Percentiles rank a stretch among this genome's conserved stretches.
These are phyloP conservation scores for Mycena albidolilacea DNA, from an alignment of 768 basidiomycete genomes.

Conservation along the genomic window DNA sequence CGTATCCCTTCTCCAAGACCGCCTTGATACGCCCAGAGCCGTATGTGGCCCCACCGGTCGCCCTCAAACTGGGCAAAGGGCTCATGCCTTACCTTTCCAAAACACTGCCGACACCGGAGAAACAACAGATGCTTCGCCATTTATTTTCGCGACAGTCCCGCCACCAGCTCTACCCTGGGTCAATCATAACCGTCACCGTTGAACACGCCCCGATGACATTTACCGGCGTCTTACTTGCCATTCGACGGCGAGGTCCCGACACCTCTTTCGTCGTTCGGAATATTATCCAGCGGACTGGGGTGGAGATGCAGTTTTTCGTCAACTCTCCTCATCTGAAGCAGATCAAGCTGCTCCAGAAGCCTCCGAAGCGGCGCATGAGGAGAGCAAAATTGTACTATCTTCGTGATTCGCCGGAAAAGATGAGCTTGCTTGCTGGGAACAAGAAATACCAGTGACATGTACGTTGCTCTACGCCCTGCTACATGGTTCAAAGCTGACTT, in stretches of 20 bases:
- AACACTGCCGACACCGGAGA: constrained; percentile 76
- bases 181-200: constrained; percentile 86
- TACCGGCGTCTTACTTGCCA: constrained; percentile 89
- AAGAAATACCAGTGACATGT: constrained; percentile 49
- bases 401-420: constrained; percentile 87
- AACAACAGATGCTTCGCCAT: constrained; percentile 75
- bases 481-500: neutral
- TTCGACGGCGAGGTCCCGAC: constrained; percentile 87
- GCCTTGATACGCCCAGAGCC: constrained; percentile 69
- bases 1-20: constrained; percentile 83
- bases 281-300: constrained; percentile 90
- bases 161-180: constrained; percentile 82
- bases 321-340: constrained; percentile 91
- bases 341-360: constrained; percentile 82
- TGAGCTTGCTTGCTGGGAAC: constrained; percentile 77
- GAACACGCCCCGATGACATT: constrained; percentile 87
- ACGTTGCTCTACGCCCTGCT: neutral
- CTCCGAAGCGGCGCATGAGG: constrained; percentile 74
- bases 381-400: constrained; percentile 89
- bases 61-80: constrained; percentile 78
- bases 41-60: constrained; percentile 56
- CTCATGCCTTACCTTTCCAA: constrained; percentile 83
- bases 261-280: constrained; percentile 93
- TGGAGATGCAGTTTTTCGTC: constrained; percentile 94
- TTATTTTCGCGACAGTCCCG: constrained; percentile 83